Evolutionary conservation across 177 flowering plant genomes (phyloP).

Genomic region (Vitis hybrid): DNA sequence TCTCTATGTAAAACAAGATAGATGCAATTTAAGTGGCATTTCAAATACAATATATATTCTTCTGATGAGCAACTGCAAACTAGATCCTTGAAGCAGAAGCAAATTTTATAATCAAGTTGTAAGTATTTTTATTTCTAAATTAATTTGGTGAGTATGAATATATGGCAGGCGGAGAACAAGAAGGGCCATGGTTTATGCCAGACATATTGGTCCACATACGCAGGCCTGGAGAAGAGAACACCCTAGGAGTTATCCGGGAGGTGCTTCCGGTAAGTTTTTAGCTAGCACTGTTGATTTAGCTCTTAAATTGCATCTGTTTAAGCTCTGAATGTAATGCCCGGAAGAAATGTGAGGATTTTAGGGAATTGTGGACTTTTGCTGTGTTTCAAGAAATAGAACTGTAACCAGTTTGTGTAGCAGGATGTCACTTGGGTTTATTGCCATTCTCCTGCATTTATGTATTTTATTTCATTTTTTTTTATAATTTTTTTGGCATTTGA

Average conservation of each 20-base stretch:
- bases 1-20: not conserved
- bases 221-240: slow-evolving; percentile 62
- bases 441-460: too few relatives aligned
- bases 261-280: slow-evolving; percentile 70
- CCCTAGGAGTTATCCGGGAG: slow-evolving; percentile 64
- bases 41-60: not conserved
- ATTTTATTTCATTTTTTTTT: too few relatives aligned
- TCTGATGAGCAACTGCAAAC: not conserved
- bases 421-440: too few relatives aligned
- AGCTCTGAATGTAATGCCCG: not conserved
- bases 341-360: too few relatives aligned
- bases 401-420: too few relatives aligned
- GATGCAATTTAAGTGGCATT: not conserved
- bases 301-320: not conserved
- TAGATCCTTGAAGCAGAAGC: not conserved
- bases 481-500: too few relatives aligned
- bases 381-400: too few relatives aligned
- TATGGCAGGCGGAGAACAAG: slow-evolving; percentile 73
- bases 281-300: too few relatives aligned
- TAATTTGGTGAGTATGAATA: not conserved
- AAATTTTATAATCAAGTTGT: not conserved
- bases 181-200: slow-evolving; percentile 78
- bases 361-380: too few relatives aligned
- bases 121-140: not conserved
- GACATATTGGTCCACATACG: slow-evolving; percentile 84